Evolutionary conservation across 345 rosid species (phyloP).

Genomic region (Aquilaria yunnanensis): DNA sequence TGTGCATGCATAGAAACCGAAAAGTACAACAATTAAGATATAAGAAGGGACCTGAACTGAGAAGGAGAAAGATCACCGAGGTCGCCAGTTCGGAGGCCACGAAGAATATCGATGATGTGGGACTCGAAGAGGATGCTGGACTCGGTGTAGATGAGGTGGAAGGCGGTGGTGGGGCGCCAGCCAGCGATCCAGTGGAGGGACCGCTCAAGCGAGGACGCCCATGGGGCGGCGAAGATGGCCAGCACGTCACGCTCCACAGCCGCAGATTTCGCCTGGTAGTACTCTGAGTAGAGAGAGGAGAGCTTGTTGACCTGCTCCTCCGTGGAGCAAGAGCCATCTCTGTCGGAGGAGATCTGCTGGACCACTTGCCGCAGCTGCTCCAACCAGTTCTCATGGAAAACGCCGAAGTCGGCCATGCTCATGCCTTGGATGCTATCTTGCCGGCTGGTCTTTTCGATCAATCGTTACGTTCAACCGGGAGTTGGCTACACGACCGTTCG

Average conservation of each 20-base stretch:
- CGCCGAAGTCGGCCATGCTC: background rate
- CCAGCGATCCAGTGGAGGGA: constrained; percentile 82
- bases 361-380: constrained; percentile 48
- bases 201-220: constrained; percentile 79
- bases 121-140: constrained; percentile 74
- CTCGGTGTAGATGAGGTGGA: constrained; percentile 77
- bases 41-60: constrained; percentile 51
- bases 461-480: no score
- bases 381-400: constrained; percentile 53
- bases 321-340: constrained; percentile 27
- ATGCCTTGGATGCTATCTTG: no score
- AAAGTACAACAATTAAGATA: background rate
- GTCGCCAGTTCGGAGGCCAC: constrained; percentile 61
- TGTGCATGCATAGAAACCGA: background rate
- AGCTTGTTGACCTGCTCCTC: constrained; percentile 29
- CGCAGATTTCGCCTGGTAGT: constrained; percentile 39
- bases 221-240: constrained; percentile 50
- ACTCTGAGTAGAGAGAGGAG: constrained; percentile 52
- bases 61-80: constrained; percentile 75
- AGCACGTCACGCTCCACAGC: constrained; percentile 49
- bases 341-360: constrained; percentile 42
- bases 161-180: constrained; percentile 77
- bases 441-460: no score
- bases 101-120: constrained; percentile 62
- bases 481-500: no score